Evolutionary conservation across 352 stramenopile species (phyloP).

Genomic region (Hyaloperonospora arabidopsidis): DNA sequence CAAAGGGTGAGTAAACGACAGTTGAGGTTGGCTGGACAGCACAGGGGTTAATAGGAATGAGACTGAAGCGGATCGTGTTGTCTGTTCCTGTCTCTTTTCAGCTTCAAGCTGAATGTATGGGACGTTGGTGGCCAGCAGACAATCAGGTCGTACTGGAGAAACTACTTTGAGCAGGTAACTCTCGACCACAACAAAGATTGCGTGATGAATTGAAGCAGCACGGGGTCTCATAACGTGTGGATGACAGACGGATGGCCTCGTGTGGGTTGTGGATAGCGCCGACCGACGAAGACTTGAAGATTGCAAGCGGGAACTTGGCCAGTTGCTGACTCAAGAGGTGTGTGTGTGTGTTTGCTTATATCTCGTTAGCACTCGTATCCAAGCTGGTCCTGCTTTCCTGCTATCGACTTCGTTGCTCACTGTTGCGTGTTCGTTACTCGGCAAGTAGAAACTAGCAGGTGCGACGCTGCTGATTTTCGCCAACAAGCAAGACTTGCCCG

Average conservation of each 20-base stretch:
- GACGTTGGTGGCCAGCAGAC: conserved; percentile 99
- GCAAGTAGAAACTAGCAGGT: conserved; percentile 94
- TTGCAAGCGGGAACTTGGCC: conserved; percentile 87
- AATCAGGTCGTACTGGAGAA: conserved; percentile 98
- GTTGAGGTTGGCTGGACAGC: neutral
- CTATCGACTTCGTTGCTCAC: conserved; percentile 2
- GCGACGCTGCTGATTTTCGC: conserved; percentile 98
- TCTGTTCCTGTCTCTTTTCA: conserved; percentile 30
- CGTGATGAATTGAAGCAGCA: neutral
- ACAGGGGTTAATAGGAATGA: neutral
- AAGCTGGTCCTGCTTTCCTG: neutral
- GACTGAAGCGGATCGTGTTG: neutral
- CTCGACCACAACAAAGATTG: neutral
- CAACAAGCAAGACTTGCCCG: conserved; percentile 98
- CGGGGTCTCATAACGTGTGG: neutral
- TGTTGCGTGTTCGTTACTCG: neutral
- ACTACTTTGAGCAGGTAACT: conserved; percentile 95
- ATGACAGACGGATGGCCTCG: conserved; percentile 94
- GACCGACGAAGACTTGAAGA: conserved; percentile 91
- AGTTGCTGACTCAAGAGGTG: conserved; percentile 85
- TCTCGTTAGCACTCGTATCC: too few relatives aligned
- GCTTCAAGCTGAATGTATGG: conserved; percentile 97
- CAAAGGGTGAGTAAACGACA: conserved; percentile 50
- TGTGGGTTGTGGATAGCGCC: conserved; percentile 98
- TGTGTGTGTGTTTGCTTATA: conserved; percentile 1